Percentiles rank a stretch among this genome's conserved stretches.
These are phyloP conservation scores for Mucor racemosus DNA, from an alignment of 371 early-diverging fungal genomes.

Conservation along the genomic window DNA sequence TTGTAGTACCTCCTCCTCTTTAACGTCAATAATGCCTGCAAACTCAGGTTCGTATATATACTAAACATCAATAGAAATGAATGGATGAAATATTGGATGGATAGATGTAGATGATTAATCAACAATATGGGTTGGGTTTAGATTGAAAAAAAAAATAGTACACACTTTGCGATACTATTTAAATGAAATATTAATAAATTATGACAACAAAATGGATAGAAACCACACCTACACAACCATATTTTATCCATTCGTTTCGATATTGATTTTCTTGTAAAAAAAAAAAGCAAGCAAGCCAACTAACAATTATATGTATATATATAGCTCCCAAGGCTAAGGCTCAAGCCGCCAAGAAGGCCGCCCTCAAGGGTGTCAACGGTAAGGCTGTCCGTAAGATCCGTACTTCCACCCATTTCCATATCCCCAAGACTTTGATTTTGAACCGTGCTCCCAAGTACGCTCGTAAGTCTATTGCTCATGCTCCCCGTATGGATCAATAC, in stretches of 20 bases:
- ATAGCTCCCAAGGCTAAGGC: conserved; percentile 64
- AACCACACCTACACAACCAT: not conserved
- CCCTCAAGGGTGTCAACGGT: conserved; percentile 84
- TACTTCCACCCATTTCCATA: conserved; percentile 89
- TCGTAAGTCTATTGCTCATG: conserved; percentile 83
- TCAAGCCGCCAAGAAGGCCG: conserved; percentile 81
- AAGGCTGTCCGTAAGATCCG: conserved; percentile 84
- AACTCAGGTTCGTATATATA: conserved; percentile 28
- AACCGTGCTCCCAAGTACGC: conserved; percentile 88
- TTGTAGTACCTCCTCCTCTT: conserved; percentile 26
- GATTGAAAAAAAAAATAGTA: not conserved
- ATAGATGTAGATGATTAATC: conserved; percentile 13
- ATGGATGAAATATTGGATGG: conserved; percentile 26
- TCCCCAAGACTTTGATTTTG: conserved; percentile 91
- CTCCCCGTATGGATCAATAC: conserved; percentile 82
- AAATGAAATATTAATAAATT: not conserved
- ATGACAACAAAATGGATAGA: not conserved
- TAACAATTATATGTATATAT: not conserved
- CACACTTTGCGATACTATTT: not conserved
- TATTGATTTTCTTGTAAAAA: too few relatives aligned
- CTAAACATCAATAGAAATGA: conserved; percentile 9
- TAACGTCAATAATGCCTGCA: conserved; percentile 34
- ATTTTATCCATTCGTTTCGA: not conserved
- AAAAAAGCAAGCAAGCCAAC: not conserved
- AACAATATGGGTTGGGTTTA: conserved; percentile 7